Base-by-base conservation (phyloP, 768 basidiomycete species). In the Tephrocybe sp. region DNA sequence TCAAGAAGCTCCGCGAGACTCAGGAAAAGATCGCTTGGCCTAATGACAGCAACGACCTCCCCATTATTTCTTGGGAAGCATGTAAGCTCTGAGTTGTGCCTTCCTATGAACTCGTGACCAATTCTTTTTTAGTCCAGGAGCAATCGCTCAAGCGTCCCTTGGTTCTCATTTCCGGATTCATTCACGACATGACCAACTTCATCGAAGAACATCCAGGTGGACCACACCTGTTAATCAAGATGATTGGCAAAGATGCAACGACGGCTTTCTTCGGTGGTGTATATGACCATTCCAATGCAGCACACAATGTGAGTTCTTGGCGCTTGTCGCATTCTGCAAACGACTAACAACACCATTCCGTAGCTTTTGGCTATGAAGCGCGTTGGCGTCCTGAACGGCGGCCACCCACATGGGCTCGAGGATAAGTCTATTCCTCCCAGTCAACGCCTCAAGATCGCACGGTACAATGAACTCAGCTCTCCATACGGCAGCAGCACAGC, bases 221-320 rank as follows among this genome's bases (percentile, higher is more conserved):
- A 12, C 82, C 85, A 3, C 90, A 94, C 62, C 71, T 92, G 22
- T 72, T 98, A 52, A 80, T 83, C 58, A 89, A 89, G 68, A 79
- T 87, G 66, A 88, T 94, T 59, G 94, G 94, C 50, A 89, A 83
- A 65, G 94, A 96, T 61, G 93, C 89, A 2, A 92, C 92, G 3
- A 90, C 91, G 0, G 92, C 93, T 5, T 97, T 96, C 78, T 94
- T 96, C 61, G 94, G 94, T 54, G 90, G 89, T 52, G 86, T 93
- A 0, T 92, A 92, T 62, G 88, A 89, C 58, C 91, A 92, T 62
- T 90, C 87, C 26, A 92, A 92, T 63, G 88, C 89, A 39, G 89
- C 91, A 5, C 89, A 92, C 66, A 92, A 92, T 61, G 84, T 86
- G 61, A 33, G 84, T 68, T 26, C 6, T 39, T 22, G n/a, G n/a